Evolutionary conservation across 2,329 filamentous ascomycete species (phyloP), one percentile per base, ranked within the genome.

Genomic region (Colletotrichum shisoi): DNA sequence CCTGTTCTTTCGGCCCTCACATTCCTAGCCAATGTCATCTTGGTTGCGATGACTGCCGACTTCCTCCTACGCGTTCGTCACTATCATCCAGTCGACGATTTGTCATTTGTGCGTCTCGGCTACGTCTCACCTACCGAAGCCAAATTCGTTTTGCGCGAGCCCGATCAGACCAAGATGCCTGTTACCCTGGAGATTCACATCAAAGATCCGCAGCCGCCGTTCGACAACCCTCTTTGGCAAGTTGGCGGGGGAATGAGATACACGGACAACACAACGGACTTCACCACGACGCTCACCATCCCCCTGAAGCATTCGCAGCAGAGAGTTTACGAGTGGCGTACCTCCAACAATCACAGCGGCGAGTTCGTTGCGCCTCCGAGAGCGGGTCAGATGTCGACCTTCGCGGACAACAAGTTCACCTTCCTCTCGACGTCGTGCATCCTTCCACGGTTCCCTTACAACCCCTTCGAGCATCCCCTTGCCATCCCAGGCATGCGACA

Each of bases 381-480:
- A 42, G 81, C 88, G 0, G 93, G 93, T 12, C 82, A 85, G 1
- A 83, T 86, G 70, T 85, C 88, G 0, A 80, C 83, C 17, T 82
- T 84, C 4, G 84, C 84, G 49, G 84, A 88, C 57, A 89, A 89
- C 46, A 89, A 88, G 64, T 94, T 97, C 72, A 96, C 92, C 0
- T 99, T 99, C 76, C 80, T 98, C 8, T 93, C 94, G 3, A 95
- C 93, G 0, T 97, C 93, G 48, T 99, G 95, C 78, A 93, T 98
- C 73, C 92, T 97, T 72, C 90, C 91, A 12, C 90, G 93, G 19
- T 93, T 98, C 63, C 95, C 95, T 0, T 99, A 99, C 78, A 91
- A 86, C 49, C 91, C 92, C 0, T 78, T 93, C n/a, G 87, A 92
- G 45, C 92, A 97, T 74, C 87, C 94, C 0, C 83, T 98, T 3